Base-by-base conservation (phyloP, 2,329 filamentous ascomycete species). In the Leptographium flavum region DNA sequence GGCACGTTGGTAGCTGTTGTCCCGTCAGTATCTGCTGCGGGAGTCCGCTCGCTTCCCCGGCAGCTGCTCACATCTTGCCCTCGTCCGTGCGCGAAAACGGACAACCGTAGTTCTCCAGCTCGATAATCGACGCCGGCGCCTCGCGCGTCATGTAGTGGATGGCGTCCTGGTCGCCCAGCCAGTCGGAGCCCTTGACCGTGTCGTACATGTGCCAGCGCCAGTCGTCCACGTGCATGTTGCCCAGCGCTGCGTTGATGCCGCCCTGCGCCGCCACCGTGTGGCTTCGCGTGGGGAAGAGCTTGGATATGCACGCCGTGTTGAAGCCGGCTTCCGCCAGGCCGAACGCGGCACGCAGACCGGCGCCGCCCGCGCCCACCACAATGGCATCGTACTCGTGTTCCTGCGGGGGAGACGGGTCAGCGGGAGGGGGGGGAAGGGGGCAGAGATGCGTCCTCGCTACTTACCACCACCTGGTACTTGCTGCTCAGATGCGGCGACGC, bases 181-280 rank as follows among this genome's bases (percentile, higher is more conserved):
- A 95, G 72, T 95, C 88, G 54, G 86, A 94, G 54, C 88, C 88
- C 74, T 95, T 95, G 62, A 95, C 88, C 37, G 88, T 95, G 65
- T 95, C 88, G 73, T 95, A 95, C 88, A 95, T 95, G 70, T 95
- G 88, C 88, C 88, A 95, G 73, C 87, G 81, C 88, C 88, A 95
- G 70, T 95, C 87, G 60, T 95, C 88, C 71, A 90, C 79, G 74
- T 94, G 87, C 88, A 95, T 95, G 71, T 94, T 94, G 60, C 85
- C 85, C 46, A 92, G 73, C 43, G 85, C 85, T 46, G 85, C 85
- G 63, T 92, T 92, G 72, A 92, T 90, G 59, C 85, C 85, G 61
- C 85, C 85, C 65, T 83, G 79, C 35, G 79, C 79, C 47, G 85
- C 85, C 56, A 92, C 85, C 9, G 85, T 92, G 66, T 92, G 85